Evolutionary conservation across 805 yeast species (phyloP).

Genomic region (Wickerhamiella alocasiicola): DNA sequence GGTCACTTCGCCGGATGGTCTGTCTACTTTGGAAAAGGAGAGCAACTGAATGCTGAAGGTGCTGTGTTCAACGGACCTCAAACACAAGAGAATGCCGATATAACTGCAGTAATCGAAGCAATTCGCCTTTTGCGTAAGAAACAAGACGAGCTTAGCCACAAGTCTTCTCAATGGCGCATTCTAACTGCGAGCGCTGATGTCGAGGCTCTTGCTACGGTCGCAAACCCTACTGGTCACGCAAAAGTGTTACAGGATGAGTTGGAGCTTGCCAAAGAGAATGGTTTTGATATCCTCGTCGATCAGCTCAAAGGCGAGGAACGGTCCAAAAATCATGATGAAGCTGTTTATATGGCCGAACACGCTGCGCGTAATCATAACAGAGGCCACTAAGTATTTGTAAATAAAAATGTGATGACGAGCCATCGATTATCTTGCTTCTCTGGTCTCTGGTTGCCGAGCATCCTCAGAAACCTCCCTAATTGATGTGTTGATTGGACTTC

Average conservation of each 20-base stretch:
- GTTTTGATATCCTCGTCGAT: conserved; percentile 6
- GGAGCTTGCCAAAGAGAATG: conserved; percentile 6
- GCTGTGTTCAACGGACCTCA: conserved; percentile 1
- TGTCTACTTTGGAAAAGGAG: conserved; percentile 9
- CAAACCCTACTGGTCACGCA: conserved; percentile 4
- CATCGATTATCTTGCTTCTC: too few relatives aligned
- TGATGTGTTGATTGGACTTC: too few relatives aligned
- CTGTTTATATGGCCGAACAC: conserved; percentile 7
- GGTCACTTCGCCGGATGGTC: conserved; percentile 7
- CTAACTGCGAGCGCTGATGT: conserved; percentile 5
- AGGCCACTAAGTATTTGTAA: too few relatives aligned
- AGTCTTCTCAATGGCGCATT: conserved; percentile 5
- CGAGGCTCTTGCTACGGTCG: not conserved
- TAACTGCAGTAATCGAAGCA: conserved; percentile 6
- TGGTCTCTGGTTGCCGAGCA: too few relatives aligned
- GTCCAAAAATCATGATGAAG: conserved; percentile 7
- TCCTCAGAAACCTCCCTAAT: too few relatives aligned
- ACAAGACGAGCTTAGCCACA: not conserved
- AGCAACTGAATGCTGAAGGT: conserved; percentile 7
- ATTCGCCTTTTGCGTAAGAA: conserved; percentile 7
- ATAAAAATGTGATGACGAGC: too few relatives aligned
- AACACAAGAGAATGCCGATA: conserved; percentile 4
- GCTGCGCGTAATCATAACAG: conserved; percentile 4
- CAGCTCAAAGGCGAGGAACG: conserved; percentile 8
- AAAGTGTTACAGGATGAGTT: conserved; percentile 8